Percentiles rank a stretch among this genome's conserved stretches.
These are phyloP conservation scores for Lactarius hengduanensis DNA, from an alignment of 768 basidiomycete species.

Conservation along the genomic window DNA sequence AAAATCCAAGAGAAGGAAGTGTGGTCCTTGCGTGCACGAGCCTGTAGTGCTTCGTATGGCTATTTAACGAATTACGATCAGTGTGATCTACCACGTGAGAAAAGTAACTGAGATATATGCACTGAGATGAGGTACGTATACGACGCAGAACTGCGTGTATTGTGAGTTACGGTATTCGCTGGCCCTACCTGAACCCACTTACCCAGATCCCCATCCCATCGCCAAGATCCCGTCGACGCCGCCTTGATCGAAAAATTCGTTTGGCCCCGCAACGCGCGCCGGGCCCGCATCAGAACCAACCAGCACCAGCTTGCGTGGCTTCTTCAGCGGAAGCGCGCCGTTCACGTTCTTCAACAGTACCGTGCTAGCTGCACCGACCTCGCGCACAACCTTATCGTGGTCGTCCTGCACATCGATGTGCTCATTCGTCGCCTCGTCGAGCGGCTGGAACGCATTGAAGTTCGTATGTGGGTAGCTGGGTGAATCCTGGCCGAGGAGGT, in stretches of 20 bases:
- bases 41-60: constrained; percentile 82
- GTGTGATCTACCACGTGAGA: not conserved
- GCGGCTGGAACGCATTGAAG: constrained; percentile 64
- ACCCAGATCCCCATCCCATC: constrained; percentile 91
- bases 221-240: constrained; percentile 65
- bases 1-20: constrained; percentile 67
- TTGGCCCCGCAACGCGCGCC: constrained; percentile 42
- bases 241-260: constrained; percentile 45
- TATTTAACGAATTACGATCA: constrained; percentile 30
- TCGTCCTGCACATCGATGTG: constrained; percentile 69
- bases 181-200: constrained; percentile 17
- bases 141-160: constrained; percentile 53
- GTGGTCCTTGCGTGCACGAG: constrained; percentile 61
- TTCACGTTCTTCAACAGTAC: constrained; percentile 74
- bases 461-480: constrained; percentile 60
- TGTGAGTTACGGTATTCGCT: not conserved
- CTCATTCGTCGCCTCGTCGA: constrained; percentile 52
- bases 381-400: constrained; percentile 63
- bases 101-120: constrained; percentile 30
- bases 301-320: constrained; percentile 57
- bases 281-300: constrained; percentile 58
- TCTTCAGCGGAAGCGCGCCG: constrained; percentile 56
- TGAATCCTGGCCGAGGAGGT: constrained; percentile 62
- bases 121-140: constrained; percentile 80
- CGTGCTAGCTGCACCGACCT: constrained; percentile 71